A percentile compares a stretch with the other conserved stretches of the same genome.
Conservation (phyloP, 2,329 filamentous ascomycete species). For the Verticillium zaregamsianum region DNA sequence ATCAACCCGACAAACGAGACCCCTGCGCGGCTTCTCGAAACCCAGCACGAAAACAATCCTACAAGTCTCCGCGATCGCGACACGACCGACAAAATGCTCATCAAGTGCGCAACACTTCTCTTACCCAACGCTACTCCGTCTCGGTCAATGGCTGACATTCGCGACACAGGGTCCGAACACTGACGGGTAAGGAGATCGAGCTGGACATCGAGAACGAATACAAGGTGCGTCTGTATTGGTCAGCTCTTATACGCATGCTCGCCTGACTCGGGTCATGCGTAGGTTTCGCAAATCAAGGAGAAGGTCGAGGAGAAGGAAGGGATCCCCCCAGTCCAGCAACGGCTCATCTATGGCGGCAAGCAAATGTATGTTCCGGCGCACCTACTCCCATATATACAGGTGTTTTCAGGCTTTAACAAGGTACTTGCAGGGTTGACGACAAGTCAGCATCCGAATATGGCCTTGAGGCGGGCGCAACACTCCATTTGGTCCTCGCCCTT, state of each 20-base stretch:
- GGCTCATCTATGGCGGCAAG: constrained; percentile 94
- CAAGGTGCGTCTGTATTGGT: constrained; percentile 56
- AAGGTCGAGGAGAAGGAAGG: constrained; percentile 99
- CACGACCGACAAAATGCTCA: constrained; percentile 34
- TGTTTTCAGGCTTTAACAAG: neutral
- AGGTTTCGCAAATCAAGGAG: constrained; percentile 97
- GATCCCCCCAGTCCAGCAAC: constrained; percentile 94
- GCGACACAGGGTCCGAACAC: constrained; percentile 76
- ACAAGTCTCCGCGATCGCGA: neutral
- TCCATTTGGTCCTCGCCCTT: constrained; percentile 93
- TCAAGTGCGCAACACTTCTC: constrained; percentile 41
- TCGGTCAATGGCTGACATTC: constrained; percentile 3
- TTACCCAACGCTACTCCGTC: neutral
- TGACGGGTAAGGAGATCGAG: constrained; percentile 98
- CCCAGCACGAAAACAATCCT: too few relatives aligned
- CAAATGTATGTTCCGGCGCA: constrained; percentile 66
- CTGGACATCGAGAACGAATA: constrained; percentile 93
- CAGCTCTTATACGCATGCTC: neutral
- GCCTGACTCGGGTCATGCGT: neutral
- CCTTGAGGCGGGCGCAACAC: constrained; percentile 85
- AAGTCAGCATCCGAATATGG: constrained; percentile 88
- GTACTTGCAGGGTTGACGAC: constrained; percentile 72
- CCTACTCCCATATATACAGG: neutral
- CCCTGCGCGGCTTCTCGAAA: neutral
- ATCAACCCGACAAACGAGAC: neutral